These are phyloP conservation scores for Kokia cookei DNA, from an alignment of 441 rosid species.

Conservation along the genomic window DNA sequence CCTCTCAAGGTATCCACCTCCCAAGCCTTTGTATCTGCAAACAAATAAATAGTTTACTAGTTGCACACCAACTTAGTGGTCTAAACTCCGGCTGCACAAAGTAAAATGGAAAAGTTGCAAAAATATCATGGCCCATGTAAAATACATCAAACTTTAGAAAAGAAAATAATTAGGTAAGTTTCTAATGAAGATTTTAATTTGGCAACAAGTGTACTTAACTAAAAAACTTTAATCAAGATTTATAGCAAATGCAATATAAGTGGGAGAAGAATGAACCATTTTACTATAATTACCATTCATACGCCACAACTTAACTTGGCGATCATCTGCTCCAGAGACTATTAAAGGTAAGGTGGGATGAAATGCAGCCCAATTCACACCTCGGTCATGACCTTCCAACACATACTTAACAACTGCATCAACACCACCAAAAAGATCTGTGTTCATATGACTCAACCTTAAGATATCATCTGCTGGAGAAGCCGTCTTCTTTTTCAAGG, in stretches of 20 bases:
- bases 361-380: slow-evolving; percentile 94
- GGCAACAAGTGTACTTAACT: not conserved
- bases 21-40: slow-evolving; percentile 87
- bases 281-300: slow-evolving; percentile 56
- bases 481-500: slow-evolving; percentile 75
- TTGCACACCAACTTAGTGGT: not conserved
- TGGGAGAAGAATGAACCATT: not conserved
- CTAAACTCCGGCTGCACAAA: not conserved
- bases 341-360: slow-evolving; percentile 87
- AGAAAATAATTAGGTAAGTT: not conserved
- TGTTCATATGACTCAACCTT: slow-evolving; percentile 78
- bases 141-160: not conserved
- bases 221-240: not conserved
- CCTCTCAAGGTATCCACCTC: slow-evolving; percentile 23
- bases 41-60: not conserved
- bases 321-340: slow-evolving; percentile 91
- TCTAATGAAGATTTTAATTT: not conserved
- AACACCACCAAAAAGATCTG: slow-evolving; percentile 84
- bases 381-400: slow-evolving; percentile 91
- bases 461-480: slow-evolving; percentile 88
- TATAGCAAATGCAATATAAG: not conserved
- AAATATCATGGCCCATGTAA: not conserved
- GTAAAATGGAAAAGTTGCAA: not conserved
- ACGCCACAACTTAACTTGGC: slow-evolving; percentile 88
- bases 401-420: slow-evolving; percentile 92